Evolutionary conservation across 1,139 yeast species (phyloP).

Genomic region (Blastobotrys illinoisensis): DNA sequence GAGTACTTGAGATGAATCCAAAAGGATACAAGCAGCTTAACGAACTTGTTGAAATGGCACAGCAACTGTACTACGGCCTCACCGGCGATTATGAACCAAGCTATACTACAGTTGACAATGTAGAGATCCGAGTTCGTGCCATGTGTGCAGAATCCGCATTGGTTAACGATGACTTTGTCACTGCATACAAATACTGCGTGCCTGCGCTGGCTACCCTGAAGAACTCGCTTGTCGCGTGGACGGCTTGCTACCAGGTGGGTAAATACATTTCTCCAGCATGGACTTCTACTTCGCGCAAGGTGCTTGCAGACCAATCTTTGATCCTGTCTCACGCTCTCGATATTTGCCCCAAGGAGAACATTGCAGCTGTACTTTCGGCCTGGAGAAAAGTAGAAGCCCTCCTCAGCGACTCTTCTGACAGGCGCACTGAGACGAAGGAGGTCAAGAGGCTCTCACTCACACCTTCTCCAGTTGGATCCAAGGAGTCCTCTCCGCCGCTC

Average conservation of each 20-base stretch:
- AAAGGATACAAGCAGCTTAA: constrained; percentile 28
- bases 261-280: constrained; percentile 48
- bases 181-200: constrained; percentile 44
- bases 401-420: background rate
- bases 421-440: background rate
- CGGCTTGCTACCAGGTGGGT: constrained; percentile 55
- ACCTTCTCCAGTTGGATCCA: background rate
- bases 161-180: constrained; percentile 46
- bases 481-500: background rate
- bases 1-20: constrained; percentile 29
- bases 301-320: constrained; percentile 40
- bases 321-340: constrained; percentile 42
- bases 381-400: constrained; percentile 25
- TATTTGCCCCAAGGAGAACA: constrained; percentile 32
- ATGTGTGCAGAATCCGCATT: constrained; percentile 54
- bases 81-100: constrained; percentile 11
- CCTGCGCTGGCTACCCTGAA: constrained; percentile 19
- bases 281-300: constrained; percentile 22
- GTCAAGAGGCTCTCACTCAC: background rate
- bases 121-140: constrained; percentile 40
- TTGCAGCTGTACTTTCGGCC: constrained; percentile 28
- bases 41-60: constrained; percentile 25
- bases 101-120: constrained; percentile 15
- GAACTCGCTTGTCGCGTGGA: constrained; percentile 43
- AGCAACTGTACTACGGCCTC: constrained; percentile 19